phyloP scores from a whole-genome alignment of 169 alveolate species.

The Perkinsus olseni region DNA sequence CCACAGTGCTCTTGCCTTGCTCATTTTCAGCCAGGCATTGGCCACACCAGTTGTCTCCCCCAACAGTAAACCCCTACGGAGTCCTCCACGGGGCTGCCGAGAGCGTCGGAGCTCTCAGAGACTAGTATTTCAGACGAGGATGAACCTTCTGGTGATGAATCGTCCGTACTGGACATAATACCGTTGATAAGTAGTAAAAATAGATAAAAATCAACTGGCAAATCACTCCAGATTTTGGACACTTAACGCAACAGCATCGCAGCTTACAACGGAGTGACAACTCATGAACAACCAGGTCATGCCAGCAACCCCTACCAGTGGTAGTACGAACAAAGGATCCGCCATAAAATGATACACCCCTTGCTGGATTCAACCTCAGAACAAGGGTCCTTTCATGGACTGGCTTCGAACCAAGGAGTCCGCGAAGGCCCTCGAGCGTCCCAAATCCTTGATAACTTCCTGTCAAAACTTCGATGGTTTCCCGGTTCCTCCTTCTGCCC shows the following conservation, averaged over 20 bases:
- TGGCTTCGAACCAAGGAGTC: not conserved
- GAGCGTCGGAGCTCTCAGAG: not conserved
- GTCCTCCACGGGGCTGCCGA: conserved; percentile 19
- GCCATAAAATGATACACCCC: too few relatives aligned
- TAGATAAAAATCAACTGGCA: not conserved
- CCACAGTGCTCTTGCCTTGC: not conserved
- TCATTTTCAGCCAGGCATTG: conserved; percentile 20
- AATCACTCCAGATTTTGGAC: not conserved
- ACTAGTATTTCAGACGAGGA: not conserved
- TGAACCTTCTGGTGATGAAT: not conserved
- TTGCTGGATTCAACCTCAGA: not conserved
- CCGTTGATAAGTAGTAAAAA: not conserved
- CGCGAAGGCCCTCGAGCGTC: not conserved
- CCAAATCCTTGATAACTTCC: not conserved
- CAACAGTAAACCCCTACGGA: conserved; percentile 32
- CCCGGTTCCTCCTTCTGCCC: not conserved
- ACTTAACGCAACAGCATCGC: not conserved
- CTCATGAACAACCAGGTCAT: not conserved
- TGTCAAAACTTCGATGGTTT: not conserved
- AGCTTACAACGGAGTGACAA: not conserved
- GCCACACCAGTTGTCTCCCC: conserved; percentile 42
- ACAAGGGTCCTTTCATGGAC: not conserved
- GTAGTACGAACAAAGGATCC: too few relatives aligned
- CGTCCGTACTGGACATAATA: not conserved
- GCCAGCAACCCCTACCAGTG: too few relatives aligned